Evolutionary conservation across 768 basidiomycete species (phyloP), one percentile per base, ranked within the genome.

Genomic region (Agrocybe pediades): DNA sequence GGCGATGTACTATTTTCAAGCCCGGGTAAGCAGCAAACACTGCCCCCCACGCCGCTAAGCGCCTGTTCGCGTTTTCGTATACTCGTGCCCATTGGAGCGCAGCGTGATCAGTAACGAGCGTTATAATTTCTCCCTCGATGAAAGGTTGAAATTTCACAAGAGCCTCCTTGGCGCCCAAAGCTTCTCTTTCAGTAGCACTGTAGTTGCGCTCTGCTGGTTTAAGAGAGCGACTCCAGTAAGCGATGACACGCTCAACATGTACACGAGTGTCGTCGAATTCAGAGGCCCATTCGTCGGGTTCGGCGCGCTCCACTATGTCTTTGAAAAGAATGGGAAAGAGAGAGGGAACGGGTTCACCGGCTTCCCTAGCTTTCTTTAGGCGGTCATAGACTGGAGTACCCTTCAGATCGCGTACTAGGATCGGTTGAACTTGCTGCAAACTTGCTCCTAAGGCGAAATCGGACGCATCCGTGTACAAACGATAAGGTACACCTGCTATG

Each of bases 61-160:
- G 55, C 17, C 70, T 47, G 47, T 76, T 76, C 1, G 69, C 61
- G 57, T 75, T 74, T 48, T 76, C 65, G 53, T 66, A 75, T 0
- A 72, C 73, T 27, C 56, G 61, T 21, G 63, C 66, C 75, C 75
- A 77, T 0, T 63, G 68, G 0, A 76, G 55, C 0, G 73, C 72
- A 1, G 68, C 66, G 44, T 72, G 67, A 51, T 72, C 68, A 0
- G 68, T 72, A 2, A 72, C 52, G 0, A 64, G 57, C 2, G 66
- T 20, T 8, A 73, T 60, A 1, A 56, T 39, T 58, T 69, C 69
- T 3, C 73, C 74, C 61, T 77, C 70, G 2, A 75, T 54, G 52
- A 54, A 68, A 0, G 69, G 65, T 51, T 71, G 69, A 48, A 74
- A 74, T 49, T 71, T 69, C 13, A 74, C 63, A 0, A 76, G 52